Conservation (phyloP, 1,139 yeast genomes). For the Geotrichum aggregatum region DNA sequence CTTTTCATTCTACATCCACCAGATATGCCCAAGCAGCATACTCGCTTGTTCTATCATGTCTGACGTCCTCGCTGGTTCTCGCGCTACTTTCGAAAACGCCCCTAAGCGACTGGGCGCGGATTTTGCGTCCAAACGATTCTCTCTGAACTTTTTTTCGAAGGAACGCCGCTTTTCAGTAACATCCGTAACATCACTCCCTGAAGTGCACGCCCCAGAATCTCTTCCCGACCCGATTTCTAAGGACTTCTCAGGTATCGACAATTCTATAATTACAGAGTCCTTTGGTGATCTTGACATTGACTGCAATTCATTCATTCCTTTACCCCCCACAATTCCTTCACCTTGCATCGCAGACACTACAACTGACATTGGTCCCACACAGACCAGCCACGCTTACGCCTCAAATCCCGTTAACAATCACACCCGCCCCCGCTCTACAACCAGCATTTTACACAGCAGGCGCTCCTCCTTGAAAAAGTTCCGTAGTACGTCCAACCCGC, state of each 20-base stretch:
- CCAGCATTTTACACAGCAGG: slow-evolving; percentile 2
- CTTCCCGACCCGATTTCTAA: neutral
- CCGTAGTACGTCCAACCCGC: slow-evolving; percentile 10
- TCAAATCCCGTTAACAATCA: neutral
- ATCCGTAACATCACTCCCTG: neutral
- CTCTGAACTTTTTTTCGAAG: neutral
- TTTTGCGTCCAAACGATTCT: slow-evolving; percentile 4
- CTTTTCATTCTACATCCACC: no score
- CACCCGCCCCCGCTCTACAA: neutral
- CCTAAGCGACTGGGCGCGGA: slow-evolving; percentile 1
- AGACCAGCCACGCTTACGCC: slow-evolving; percentile 3
- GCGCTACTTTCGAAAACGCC: no score
- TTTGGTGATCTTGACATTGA: slow-evolving; percentile 11
- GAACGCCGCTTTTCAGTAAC: neutral
- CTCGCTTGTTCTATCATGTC: no score
- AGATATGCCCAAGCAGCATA: no score
- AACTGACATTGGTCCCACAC: slow-evolving; percentile 1
- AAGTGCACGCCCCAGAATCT: neutral
- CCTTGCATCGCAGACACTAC: neutral
- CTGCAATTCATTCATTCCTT: neutral
- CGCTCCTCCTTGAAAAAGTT: slow-evolving; percentile 9
- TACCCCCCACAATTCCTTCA: slow-evolving; percentile 4
- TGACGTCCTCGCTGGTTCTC: no score
- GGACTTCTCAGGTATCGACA: neutral
- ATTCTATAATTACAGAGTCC: neutral